Base-by-base conservation (phyloP, 2,329 filamentous ascomycete genomes). In the Ceratocystis variospora region DNA sequence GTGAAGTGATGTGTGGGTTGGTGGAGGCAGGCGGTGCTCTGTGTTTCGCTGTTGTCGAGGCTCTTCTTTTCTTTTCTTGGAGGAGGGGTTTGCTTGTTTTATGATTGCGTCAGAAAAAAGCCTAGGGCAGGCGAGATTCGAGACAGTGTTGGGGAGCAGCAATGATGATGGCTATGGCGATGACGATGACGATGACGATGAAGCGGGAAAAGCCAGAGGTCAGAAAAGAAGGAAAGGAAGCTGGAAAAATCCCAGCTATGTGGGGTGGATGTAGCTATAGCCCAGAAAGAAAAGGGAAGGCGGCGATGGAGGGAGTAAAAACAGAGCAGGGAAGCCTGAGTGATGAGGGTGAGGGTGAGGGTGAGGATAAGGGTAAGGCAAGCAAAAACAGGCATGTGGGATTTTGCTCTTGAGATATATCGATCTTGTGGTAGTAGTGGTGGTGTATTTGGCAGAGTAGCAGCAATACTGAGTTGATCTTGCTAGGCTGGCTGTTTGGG, bases 171-270 rank as follows among this genome's bases (percentile, higher is more conserved):
- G 28, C 31, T 31, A 37, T 15, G 55, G 37, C 7, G 28, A 59
- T 15, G 25, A 53, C 10, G 48, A 28, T 25, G 55, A 59, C 7
- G 28, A 59, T 15, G 25, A 53, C 10, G 48, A 28, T 25, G 25
- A 59, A 41, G 37, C 3, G 19, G 25, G 7, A 59, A 59, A 59
- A 37, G 55, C 31, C 55, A 59, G 55, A 59, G 55, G 55, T 19
- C 28, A 59, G 28, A 59, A 59, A 19, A 31, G 8, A 59, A 25
- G 22, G 22, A 31, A 59, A 59, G 33, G 55, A 37, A 33, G 55
- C 55, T 37, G 55, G 55, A 59, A 59, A 59, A 59, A 37, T 59
- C 28, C 55, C 55, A 59, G 17, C 55, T 59, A 59, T 59, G 55
- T 59, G 55, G 55, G 55, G 55, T 59, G 55, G 55, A 37, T 59